Evolutionary conservation across 129 eudicot genomes (phyloP).

Genomic region (Flaveria sonorensis): DNA sequence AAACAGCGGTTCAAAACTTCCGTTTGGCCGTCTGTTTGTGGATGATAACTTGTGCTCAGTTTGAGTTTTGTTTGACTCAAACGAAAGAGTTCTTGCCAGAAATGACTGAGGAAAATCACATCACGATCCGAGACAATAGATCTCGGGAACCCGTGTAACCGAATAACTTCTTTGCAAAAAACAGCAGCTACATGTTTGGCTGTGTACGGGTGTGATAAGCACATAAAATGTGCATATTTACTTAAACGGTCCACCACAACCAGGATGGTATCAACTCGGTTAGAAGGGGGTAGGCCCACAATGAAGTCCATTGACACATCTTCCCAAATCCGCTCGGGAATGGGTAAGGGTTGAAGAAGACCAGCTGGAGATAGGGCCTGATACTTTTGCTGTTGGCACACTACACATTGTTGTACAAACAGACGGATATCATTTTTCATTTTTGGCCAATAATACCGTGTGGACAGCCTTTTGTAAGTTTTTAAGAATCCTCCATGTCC

Average conservation of each 20-base stretch:
- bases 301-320: too few relatives aligned
- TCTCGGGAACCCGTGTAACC: neutral
- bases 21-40: too few relatives aligned
- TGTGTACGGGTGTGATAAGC: neutral
- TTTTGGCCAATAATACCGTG: neutral
- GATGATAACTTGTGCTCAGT: constrained; percentile 11
- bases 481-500: constrained; percentile 11
- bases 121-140: neutral
- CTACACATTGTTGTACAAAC: neutral
- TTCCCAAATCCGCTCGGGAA: neutral
- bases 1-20: too few relatives aligned
- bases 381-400: constrained; percentile 11
- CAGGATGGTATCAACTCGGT: too few relatives aligned
- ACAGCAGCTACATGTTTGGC: neutral
- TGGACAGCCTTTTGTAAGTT: neutral
- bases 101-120: constrained; percentile 1
- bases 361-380: constrained; percentile 1
- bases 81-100: neutral
- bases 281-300: too few relatives aligned
- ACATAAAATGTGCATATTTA: neutral
- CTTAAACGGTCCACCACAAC: neutral
- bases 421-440: neutral
- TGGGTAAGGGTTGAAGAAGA: constrained; percentile 13
- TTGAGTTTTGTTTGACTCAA: neutral
- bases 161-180: neutral